Evolutionary conservation across 164 flowering plant genomes (phyloP).

Genomic region (Vitis rupestris): DNA sequence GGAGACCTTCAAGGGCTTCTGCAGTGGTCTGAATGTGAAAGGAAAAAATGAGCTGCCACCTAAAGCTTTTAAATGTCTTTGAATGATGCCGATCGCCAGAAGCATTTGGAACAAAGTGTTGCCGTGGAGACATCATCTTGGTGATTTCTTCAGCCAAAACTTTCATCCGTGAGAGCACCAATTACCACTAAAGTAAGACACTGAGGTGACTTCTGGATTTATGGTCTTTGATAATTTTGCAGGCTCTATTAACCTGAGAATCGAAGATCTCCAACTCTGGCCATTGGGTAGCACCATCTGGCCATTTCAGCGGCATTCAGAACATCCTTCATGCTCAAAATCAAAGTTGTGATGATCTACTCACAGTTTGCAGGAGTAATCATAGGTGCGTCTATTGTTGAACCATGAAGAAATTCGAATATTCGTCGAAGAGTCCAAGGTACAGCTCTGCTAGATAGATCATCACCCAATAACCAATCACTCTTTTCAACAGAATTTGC

Average conservation of each 20-base stretch:
- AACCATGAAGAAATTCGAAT: slow-evolving; percentile 64
- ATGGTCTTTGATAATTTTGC: slow-evolving; percentile 14
- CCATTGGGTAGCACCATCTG: slow-evolving; percentile 40
- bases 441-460: no score
- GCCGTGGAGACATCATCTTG: slow-evolving; percentile 15
- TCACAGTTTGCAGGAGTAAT: slow-evolving; percentile 52
- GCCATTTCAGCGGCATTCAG: slow-evolving; percentile 72
- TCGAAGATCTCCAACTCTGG: slow-evolving; percentile 1
- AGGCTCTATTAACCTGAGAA: slow-evolving; percentile 11
- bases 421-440: slow-evolving; percentile 62
- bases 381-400: slow-evolving; percentile 47
- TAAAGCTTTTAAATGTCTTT: no score
- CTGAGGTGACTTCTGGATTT: slow-evolving; percentile 17
- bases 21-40: no score
- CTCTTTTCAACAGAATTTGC: no score
- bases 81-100: not conserved
- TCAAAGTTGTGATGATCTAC: slow-evolving; percentile 47
- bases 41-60: no score
- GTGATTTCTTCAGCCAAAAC: slow-evolving; percentile 19
- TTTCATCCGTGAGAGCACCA: slow-evolving; percentile 14
- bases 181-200: slow-evolving; percentile 14
- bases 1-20: no score
- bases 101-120: slow-evolving; percentile 16
- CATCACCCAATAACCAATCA: no score
- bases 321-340: slow-evolving; percentile 66